phyloP scores from a whole-genome alignment of 1,139 yeast species.

The Blastobotrys persicus region DNA sequence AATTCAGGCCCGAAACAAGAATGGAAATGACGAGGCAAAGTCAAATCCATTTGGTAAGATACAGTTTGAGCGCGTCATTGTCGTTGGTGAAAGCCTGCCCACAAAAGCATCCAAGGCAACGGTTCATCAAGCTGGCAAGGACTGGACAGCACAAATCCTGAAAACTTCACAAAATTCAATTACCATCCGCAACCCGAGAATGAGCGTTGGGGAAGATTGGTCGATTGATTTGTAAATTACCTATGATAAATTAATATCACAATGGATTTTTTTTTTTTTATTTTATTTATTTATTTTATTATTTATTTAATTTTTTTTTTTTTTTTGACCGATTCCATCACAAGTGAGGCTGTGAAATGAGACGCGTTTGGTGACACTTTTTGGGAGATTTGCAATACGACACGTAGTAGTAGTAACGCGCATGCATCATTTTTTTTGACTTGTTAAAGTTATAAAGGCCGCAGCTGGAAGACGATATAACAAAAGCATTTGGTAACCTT shows the following conservation, averaged over 20 bases:
- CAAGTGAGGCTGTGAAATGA: not conserved
- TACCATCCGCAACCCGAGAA: slow-evolving; percentile 54
- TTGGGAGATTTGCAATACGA: not conserved
- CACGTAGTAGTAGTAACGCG: not conserved
- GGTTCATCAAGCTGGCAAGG: slow-evolving; percentile 40
- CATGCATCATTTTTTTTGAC: not conserved
- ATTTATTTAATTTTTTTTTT: too few relatives aligned
- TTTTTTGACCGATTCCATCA: too few relatives aligned
- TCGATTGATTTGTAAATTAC: slow-evolving; percentile 32
- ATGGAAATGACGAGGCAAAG: slow-evolving; percentile 20
- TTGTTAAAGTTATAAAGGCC: not conserved
- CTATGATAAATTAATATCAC: not conserved
- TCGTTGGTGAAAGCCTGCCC: slow-evolving; percentile 44
- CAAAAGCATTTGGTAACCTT: too few relatives aligned
- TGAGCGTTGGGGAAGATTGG: slow-evolving; percentile 54
- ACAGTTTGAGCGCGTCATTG: slow-evolving; percentile 56
- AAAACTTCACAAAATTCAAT: slow-evolving; percentile 20
- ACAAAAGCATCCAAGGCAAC: slow-evolving; percentile 26
- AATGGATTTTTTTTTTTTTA: too few relatives aligned
- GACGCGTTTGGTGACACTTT: not conserved
- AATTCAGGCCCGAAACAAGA: slow-evolving; percentile 64
- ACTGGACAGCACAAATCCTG: slow-evolving; percentile 40
- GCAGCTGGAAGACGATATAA: not conserved
- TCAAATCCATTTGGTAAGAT: slow-evolving; percentile 19
- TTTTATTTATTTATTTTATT: too few relatives aligned